Percentiles rank a stretch among this genome's conserved stretches.
These are phyloP conservation scores for Conticribra weissflogii DNA, from an alignment of 108 stramenopile genomes.

Conservation along the genomic window DNA sequence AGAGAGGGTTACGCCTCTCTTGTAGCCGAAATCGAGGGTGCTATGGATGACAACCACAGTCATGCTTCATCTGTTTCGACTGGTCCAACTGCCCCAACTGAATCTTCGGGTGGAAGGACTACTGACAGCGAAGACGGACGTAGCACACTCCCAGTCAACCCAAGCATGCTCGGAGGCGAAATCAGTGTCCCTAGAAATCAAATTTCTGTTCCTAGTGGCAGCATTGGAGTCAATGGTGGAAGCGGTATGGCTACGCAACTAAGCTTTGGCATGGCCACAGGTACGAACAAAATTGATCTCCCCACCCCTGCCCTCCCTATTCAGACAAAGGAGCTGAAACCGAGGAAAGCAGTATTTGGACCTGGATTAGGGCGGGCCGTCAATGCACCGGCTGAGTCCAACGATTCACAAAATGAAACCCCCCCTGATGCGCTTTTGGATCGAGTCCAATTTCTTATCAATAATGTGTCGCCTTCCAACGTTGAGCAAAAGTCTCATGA, in stretches of 20 bases:
- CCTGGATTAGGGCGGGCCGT: conserved; percentile 84
- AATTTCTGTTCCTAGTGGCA: conserved; percentile 15
- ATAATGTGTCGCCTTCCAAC: conserved; percentile 96
- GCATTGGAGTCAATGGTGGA: conserved; percentile 16
- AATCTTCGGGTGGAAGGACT: conserved; percentile 13
- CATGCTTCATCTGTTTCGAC: conserved; percentile 42
- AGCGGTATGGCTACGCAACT: conserved; percentile 23
- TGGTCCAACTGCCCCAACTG: conserved; percentile 28
- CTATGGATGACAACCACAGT: conserved; percentile 69
- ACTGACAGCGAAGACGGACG: conserved; percentile 28
- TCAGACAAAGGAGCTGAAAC: conserved; percentile 29
- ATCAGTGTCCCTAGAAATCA: conserved; percentile 34
- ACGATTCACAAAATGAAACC: conserved; percentile 69
- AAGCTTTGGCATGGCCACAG: conserved; percentile 10
- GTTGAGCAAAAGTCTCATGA: conserved; percentile 92
- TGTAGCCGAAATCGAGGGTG: conserved; percentile 88
- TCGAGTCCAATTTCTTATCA: conserved; percentile 95
- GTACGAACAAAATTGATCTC: conserved; percentile 28
- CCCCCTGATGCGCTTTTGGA: conserved; percentile 92
- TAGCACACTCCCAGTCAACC: conserved; percentile 1
- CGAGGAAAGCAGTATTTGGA: conserved; percentile 84
- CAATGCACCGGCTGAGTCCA: conserved; percentile 44
- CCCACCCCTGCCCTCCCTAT: conserved; percentile 19
- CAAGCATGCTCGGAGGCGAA: conserved; percentile 43
- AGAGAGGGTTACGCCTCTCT: conserved; percentile 83